A percentile compares a stretch with the other conserved stretches of the same genome.
These are phyloP conservation scores for Cucumis sativus DNA, from an alignment of 306 rosid genomes.

Conservation along the genomic window DNA sequence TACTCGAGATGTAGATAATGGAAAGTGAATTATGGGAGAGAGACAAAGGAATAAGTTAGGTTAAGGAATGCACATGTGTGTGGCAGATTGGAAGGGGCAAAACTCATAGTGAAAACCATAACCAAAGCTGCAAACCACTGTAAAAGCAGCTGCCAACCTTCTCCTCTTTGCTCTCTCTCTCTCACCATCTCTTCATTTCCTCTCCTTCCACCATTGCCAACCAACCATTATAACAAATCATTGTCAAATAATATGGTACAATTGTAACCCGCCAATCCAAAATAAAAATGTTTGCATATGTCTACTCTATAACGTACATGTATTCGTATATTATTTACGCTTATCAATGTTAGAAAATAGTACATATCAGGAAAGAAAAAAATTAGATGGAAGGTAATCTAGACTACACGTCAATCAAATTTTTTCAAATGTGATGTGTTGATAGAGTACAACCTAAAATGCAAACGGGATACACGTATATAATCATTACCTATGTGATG, in stretches of 20 bases:
- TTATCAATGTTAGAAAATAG: too few species aligned
- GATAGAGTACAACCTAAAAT: too few species aligned
- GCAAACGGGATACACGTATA: too few species aligned
- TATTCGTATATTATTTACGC: too few species aligned
- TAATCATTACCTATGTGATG: too few species aligned
- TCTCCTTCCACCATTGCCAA: background rate
- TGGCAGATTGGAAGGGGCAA: background rate
- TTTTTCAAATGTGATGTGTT: too few species aligned
- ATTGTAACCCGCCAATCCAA: background rate
- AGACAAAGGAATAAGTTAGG: background rate
- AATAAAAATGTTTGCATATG: too few species aligned
- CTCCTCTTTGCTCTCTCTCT: background rate
- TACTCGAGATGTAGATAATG: background rate
- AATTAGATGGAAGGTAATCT: too few species aligned
- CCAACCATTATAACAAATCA: background rate
- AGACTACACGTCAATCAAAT: too few species aligned
- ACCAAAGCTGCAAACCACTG: slow-evolving; percentile 3
- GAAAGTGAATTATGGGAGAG: background rate
- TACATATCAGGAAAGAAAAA: too few species aligned
- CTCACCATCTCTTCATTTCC: background rate
- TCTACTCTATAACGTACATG: too few species aligned
- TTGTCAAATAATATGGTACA: too few species aligned
- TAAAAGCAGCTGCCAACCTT: background rate
- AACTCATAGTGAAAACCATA: background rate
- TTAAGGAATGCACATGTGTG: slow-evolving; percentile 1